Conservation (phyloP, 2,329 filamentous ascomycete species). For the Fonsecaea pedrosoi region DNA sequence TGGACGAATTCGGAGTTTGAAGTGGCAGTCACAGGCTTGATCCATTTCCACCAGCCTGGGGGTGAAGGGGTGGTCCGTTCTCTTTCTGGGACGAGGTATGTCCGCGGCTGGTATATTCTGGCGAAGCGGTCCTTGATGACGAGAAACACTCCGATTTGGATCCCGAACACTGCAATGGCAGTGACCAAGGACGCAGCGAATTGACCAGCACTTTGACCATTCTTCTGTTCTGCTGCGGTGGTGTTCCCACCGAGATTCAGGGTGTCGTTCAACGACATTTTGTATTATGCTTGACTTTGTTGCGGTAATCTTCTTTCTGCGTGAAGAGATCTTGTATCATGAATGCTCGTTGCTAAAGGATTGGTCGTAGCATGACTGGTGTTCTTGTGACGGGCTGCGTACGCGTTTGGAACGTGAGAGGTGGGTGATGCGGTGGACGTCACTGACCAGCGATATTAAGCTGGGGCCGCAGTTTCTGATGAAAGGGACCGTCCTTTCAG, state of each 20-base stretch:
- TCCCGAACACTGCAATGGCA: slow-evolving; percentile 67
- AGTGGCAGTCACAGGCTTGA: slow-evolving; percentile 67
- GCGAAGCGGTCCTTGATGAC: slow-evolving; percentile 78
- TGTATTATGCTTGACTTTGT: slow-evolving; percentile 6
- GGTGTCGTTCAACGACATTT: slow-evolving; percentile 34
- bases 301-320: not conserved
- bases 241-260: slow-evolving; percentile 28
- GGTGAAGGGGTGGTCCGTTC: slow-evolving; percentile 81
- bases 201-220: slow-evolving; percentile 43
- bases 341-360: slow-evolving; percentile 3
- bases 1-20: slow-evolving; percentile 86
- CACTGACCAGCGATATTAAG: slow-evolving; percentile 3
- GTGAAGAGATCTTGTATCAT: slow-evolving; percentile 1
- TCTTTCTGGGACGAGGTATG: slow-evolving; percentile 83
- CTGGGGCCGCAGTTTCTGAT: not conserved
- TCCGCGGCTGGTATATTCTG: slow-evolving; percentile 85
- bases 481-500: slow-evolving; percentile 11
- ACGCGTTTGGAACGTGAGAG: not conserved
- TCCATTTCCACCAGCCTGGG: slow-evolving; percentile 60
- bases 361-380: slow-evolving; percentile 25
- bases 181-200: slow-evolving; percentile 71
- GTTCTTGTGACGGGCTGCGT: not conserved
- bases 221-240: slow-evolving; percentile 28
- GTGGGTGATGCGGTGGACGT: not conserved
- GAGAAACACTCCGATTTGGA: slow-evolving; percentile 73